These are phyloP conservation scores for Fistulinella cinereoalba DNA, from an alignment of 1,284 basidiomycete genomes.

Conservation along the genomic window DNA sequence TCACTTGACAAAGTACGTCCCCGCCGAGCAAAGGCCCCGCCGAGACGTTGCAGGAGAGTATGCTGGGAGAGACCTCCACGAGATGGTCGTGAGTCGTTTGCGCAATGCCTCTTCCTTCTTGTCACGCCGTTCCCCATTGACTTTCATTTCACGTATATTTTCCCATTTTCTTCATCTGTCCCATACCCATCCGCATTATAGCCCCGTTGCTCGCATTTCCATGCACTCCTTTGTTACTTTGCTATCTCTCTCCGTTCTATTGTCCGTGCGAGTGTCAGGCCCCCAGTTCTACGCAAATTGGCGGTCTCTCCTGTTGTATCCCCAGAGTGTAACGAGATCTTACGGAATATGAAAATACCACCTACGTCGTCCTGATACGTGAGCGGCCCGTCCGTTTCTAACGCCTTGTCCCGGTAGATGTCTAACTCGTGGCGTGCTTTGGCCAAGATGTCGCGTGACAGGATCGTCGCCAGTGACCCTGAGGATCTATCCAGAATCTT, in stretches of 20 bases:
- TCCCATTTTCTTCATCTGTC: conserved; percentile 7
- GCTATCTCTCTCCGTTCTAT: conserved; percentile 24
- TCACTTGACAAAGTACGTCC: conserved; percentile 77
- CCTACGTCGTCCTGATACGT: neutral
- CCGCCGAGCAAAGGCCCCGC: conserved; percentile 66
- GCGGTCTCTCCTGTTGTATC: conserved; percentile 17
- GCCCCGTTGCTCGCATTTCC: conserved; percentile 24
- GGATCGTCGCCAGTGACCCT: conserved; percentile 64
- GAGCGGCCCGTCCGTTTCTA: conserved; percentile 11
- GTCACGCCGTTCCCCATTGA: conserved; percentile 3
- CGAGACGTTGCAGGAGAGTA: conserved; percentile 74
- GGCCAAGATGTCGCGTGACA: conserved; percentile 74
- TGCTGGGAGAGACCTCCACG: conserved; percentile 65
- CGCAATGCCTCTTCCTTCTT: conserved; percentile 15
- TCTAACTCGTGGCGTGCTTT: conserved; percentile 80
- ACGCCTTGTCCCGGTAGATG: conserved; percentile 49
- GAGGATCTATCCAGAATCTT: conserved; percentile 63
- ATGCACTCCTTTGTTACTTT: conserved; percentile 22
- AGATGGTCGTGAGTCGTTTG: conserved; percentile 62
- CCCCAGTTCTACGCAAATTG: conserved; percentile 8
- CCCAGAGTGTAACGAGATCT: conserved; percentile 22
- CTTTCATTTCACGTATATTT: conserved; percentile 8
- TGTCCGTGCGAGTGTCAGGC: conserved; percentile 19
- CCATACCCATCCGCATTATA: conserved; percentile 14
- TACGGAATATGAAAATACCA: conserved; percentile 19